Evolutionary conservation across 768 basidiomycete genomes (phyloP), one percentile per base, ranked within the genome.

Genomic region (Nidularia pulvinata): DNA sequence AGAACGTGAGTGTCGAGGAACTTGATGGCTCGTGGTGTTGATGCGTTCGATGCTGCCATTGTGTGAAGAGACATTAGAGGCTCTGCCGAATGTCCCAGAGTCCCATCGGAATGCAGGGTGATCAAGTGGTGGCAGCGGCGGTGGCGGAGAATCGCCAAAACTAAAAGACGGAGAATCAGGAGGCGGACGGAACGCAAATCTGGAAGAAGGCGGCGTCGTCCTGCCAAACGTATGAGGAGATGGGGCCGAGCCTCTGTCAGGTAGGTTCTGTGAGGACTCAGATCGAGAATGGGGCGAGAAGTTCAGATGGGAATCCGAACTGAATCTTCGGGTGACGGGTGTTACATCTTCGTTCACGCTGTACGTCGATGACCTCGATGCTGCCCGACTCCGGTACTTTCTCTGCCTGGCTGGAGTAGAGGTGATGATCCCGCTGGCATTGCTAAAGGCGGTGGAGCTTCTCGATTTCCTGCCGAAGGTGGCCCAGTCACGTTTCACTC

Each of bases 91-190:
- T 33, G 32, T 47, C 13, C 9, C 32, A n/a, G 19, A 47, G 46
- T 30, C 30, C n/a, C 19, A 16, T 47, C 35, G 58, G 55, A 73
- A 72, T 42, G 63, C 71, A 53, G 62, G 81, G 68, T 78, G 85
- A 50, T 76, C 67, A 32, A 84, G 73, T 13, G 81, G 72, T n/a
- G 84, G 83, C 35, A 86, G 60, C 11, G 84, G 83, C 25, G 25
- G 25, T 7, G 84, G 84, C 4, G 68, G 75, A 33, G 70, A 62
- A 16, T 74, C 71, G 45, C 57, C 67, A 57, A 58, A 66, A 47
- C 51, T 62, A 59, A 65, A 63, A 57, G 56, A 58, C 46, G 64
- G 61, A 48, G 61, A 56, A 35, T 59, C 57, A 52, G 48, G 58
- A 37, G 55, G 58, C 16, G 58, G 54, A 48, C 54, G 59, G 53